These are phyloP conservation scores for Lecanosticta acicola DNA, from an alignment of 2,329 filamentous ascomycete species.

Conservation along the genomic window DNA sequence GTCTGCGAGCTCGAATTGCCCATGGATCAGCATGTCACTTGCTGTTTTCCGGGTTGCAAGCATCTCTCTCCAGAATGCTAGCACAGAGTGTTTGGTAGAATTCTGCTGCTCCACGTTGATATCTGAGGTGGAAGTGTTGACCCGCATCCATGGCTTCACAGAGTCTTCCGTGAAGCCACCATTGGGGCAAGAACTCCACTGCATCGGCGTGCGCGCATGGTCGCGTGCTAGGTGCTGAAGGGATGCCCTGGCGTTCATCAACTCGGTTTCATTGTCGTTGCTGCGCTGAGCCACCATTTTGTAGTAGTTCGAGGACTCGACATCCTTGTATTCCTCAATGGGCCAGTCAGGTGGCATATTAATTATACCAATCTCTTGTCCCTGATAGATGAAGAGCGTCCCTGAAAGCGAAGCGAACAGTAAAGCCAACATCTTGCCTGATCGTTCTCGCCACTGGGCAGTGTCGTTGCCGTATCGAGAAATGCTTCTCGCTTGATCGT, in stretches of 20 bases:
- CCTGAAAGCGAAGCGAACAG: conserved; percentile 15
- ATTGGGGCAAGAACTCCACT: conserved; percentile 52
- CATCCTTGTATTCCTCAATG: conserved; percentile 45
- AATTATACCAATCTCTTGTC: conserved; percentile 60
- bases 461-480: conserved; percentile 57
- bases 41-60: conserved; percentile 19
- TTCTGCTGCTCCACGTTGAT: conserved; percentile 38
- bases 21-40: conserved; percentile 21
- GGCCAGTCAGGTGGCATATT: conserved; percentile 40
- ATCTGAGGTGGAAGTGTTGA: conserved; percentile 5
- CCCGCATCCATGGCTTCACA: conserved; percentile 15
- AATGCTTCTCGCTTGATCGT: conserved; percentile 56
- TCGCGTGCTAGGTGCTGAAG: conserved; percentile 13
- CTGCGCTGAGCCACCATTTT: conserved; percentile 34
- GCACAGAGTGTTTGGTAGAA: conserved; percentile 44
- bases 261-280: not conserved
- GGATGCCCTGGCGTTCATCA: not conserved
- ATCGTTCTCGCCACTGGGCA: conserved; percentile 43
- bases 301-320: conserved; percentile 54
- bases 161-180: conserved; percentile 53
- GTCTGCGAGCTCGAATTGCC: conserved; percentile 18
- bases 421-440: conserved; percentile 50
- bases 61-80: conserved; percentile 52
- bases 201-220: conserved; percentile 59
- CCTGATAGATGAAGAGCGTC: conserved; percentile 60